A percentile compares a stretch with the other conserved stretches of the same genome.
Conservation (phyloP, 2,329 filamentous ascomycete genomes). For the Beauveria rudraprayagi region DNA sequence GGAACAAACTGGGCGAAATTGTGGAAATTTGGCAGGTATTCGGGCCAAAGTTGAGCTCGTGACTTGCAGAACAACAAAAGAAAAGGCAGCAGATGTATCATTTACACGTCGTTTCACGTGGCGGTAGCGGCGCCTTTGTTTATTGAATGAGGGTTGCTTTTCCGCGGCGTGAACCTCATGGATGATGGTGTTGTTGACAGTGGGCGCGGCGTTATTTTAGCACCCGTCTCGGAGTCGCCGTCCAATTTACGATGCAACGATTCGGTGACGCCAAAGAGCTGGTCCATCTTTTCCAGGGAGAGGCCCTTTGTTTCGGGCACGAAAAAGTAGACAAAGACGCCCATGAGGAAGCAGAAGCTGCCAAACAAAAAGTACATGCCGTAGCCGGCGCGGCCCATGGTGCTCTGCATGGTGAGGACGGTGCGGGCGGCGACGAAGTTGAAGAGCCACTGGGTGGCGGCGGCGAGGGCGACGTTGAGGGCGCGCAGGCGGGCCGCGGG, state of each 20-base stretch:
- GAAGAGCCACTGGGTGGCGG: conserved; percentile 65
- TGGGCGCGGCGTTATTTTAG: neutral
- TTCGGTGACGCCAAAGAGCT: conserved; percentile 54
- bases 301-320: conserved; percentile 65
- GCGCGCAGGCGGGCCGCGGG: conserved; percentile 58
- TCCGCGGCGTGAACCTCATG: conserved; percentile 3
- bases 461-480: conserved; percentile 59
- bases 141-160: neutral
- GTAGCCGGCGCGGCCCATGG: conserved; percentile 34
- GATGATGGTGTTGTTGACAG: neutral
- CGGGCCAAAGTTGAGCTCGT: neutral
- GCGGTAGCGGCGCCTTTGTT: no score
- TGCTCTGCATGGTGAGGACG: conserved; percentile 59
- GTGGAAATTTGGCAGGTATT: neutral
- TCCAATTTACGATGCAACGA: conserved; percentile 22
- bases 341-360: conserved; percentile 57
- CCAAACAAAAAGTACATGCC: conserved; percentile 65
- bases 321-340: conserved; percentile 57
- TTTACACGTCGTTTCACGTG: neutral
- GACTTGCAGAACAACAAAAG: neutral
- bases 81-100: neutral
- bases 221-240: conserved; percentile 21
- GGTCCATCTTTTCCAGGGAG: conserved; percentile 56
- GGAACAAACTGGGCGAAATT: neutral
- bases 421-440: conserved; percentile 65